These are phyloP conservation scores for Usnea hakonensis DNA, from an alignment of 495 filamentous ascomycete species.

Conservation along the genomic window DNA sequence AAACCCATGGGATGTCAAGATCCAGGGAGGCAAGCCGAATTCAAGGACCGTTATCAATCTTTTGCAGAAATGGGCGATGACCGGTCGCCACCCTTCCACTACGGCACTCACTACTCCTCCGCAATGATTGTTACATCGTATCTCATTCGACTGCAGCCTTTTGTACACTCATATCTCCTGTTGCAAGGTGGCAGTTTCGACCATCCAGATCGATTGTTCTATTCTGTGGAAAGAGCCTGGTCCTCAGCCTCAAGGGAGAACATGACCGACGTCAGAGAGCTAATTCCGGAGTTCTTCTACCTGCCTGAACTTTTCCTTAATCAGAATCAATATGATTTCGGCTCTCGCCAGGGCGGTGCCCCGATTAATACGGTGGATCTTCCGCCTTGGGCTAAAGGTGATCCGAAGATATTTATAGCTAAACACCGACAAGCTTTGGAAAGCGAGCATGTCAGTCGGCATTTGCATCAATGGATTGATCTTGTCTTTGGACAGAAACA, in stretches of 20 bases:
- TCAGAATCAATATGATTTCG: conserved; percentile 89
- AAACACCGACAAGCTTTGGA: conserved; percentile 93
- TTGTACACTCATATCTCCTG: conserved; percentile 94
- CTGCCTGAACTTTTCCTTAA: conserved; percentile 90
- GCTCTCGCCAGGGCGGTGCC: conserved; percentile 67
- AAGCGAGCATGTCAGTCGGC: conserved; percentile 83
- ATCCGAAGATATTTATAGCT: conserved; percentile 89
- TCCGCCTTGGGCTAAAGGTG: conserved; percentile 94
- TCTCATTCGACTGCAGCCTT: conserved; percentile 88
- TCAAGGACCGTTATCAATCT: conserved; percentile 72
- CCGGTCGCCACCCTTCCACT: conserved; percentile 77
- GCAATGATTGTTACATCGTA: conserved; percentile 98
- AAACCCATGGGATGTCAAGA: conserved; percentile 98
- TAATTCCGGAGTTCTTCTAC: conserved; percentile 96
- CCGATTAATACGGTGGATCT: conserved; percentile 78
- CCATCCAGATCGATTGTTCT: conserved; percentile 90
- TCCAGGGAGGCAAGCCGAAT: conserved; percentile 61
- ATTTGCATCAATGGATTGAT: conserved; percentile 93
- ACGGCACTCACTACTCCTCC: conserved; percentile 96
- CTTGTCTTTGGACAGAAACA: conserved; percentile 93
- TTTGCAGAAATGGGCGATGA: conserved; percentile 88
- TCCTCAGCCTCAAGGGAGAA: conserved; percentile 80
- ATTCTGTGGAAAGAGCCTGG: conserved; percentile 88
- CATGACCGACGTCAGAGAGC: conserved; percentile 86
- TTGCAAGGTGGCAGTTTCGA: conserved; percentile 95